Evolutionary conservation across 2,329 filamentous ascomycete species (phyloP), one percentile per base, ranked within the genome.

Genomic region (Colletotrichum orbiculare): DNA sequence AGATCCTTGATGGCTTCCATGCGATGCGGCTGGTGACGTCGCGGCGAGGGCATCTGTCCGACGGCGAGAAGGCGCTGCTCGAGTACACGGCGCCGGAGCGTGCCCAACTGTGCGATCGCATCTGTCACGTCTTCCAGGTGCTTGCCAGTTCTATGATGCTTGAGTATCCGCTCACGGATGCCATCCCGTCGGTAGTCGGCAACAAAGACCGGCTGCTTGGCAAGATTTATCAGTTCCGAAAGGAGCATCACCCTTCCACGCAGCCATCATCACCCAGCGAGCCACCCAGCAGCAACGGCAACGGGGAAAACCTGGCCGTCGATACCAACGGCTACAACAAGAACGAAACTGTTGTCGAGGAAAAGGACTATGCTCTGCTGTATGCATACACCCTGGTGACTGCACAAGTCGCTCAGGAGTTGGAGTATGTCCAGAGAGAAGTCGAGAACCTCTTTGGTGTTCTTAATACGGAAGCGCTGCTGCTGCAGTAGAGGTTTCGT

Each of bases 11-110:
- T 77, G 91, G 93, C 42, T 97, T 99, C 76, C 94, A 98, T 73
- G 93, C 94, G 55, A 97, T 99, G 93, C 96, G 95, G 68, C 87
- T 97, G 10, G 90, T 97, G 67, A 94, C 97, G 42, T 85, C 91
- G 73, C 95, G 94, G 72, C 92, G 95, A 64, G 82, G 90, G 10
- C 86, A 86, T 42, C 86, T 93, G 1, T 93, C 89, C 3, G 87
- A 90, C 34, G 94, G 95, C 4, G 95, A 98, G 78, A 88, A 90
- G 60, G 89, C 91, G 8, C 85, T 98, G 42, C 81, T 99, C 42
- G 85, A 87, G 67, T 94, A 92, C 75, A 98, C 96, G 1, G 85
- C 87, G 5, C 82, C 87, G 8, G 95, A 99, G 77, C 87, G 96
- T 57, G 87, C 86, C 9, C 89, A 94, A 67, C 84, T 99, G 38